A percentile compares a stretch with the other conserved stretches of the same genome.
These are phyloP conservation scores for Arxiozyma telluris DNA, from an alignment of 1,139 yeast genomes.

Conservation along the genomic window DNA sequence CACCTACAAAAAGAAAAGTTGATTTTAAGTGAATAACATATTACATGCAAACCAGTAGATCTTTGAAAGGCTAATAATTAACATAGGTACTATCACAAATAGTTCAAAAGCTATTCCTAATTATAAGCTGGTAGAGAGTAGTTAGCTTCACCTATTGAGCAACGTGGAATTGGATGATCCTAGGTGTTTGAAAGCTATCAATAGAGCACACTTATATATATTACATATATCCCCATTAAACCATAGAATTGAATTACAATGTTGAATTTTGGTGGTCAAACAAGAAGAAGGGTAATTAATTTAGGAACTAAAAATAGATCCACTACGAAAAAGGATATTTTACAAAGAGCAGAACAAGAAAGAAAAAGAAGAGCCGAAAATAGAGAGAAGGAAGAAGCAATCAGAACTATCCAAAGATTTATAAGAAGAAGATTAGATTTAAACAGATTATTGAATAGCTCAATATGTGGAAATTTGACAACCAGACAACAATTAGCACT, in stretches of 20 bases:
- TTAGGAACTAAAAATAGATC: conserved; percentile 46
- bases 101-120: too few relatives aligned
- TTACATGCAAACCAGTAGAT: neutral
- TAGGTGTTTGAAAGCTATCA: too few relatives aligned
- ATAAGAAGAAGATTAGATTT: conserved; percentile 36
- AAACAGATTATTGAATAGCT: conserved; percentile 11
- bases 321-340: conserved; percentile 31
- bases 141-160: neutral
- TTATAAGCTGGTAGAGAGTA: neutral
- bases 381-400: conserved; percentile 41
- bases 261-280: conserved; percentile 58
- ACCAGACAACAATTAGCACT: neutral
- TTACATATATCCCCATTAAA: too few relatives aligned
- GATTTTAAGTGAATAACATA: too few relatives aligned
- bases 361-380: conserved; percentile 59
- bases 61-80: neutral
- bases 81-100: too few relatives aligned
- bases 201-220: neutral
- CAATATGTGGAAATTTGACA: conserved; percentile 1
- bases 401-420: conserved; percentile 39
- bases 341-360: conserved; percentile 57
- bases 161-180: neutral
- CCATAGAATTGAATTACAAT: conserved; percentile 9
- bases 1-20: neutral
- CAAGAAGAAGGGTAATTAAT: conserved; percentile 58